A percentile compares a stretch with the other conserved stretches of the same genome.
These are phyloP conservation scores for Populus davidiana DNA, from an alignment of 345 rosid genomes.

Conservation along the genomic window DNA sequence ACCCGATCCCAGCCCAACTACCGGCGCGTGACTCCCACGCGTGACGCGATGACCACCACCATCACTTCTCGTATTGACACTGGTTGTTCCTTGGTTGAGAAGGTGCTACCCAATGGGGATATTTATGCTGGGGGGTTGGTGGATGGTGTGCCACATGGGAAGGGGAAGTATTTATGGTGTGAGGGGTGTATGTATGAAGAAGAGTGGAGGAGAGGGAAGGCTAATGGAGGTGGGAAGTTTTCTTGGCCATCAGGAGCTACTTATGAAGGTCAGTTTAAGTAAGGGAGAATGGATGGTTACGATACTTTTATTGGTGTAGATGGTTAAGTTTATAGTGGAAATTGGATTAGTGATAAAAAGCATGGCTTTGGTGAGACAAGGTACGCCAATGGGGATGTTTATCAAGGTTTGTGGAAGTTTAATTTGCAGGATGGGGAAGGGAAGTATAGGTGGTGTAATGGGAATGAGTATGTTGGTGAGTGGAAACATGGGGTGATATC, in stretches of 20 bases:
- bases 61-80: background rate
- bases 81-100: constrained; percentile 18
- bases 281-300: constrained; percentile 58
- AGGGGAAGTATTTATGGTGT: constrained; percentile 66
- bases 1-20: constrained; percentile 7
- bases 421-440: constrained; percentile 66
- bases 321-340: constrained; percentile 59
- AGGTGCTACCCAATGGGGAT: constrained; percentile 57
- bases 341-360: constrained; percentile 53
- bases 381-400: constrained; percentile 56
- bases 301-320: constrained; percentile 61
- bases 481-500: constrained; percentile 60
- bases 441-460: constrained; percentile 58
- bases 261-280: constrained; percentile 62
- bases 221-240: constrained; percentile 59
- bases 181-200: constrained; percentile 81
- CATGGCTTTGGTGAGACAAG: constrained; percentile 60
- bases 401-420: constrained; percentile 55
- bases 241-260: constrained; percentile 79
- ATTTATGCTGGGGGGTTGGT: constrained; percentile 56
- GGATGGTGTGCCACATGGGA: constrained; percentile 53
- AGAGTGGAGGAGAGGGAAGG: constrained; percentile 57
- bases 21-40: constrained; percentile 26
- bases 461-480: constrained; percentile 52
- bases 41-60: background rate